A percentile compares a stretch with the other conserved stretches of the same genome.
These are phyloP conservation scores for Conidiobolus incongruus DNA, from an alignment of 371 early-diverging fungal genomes.

Conservation along the genomic window DNA sequence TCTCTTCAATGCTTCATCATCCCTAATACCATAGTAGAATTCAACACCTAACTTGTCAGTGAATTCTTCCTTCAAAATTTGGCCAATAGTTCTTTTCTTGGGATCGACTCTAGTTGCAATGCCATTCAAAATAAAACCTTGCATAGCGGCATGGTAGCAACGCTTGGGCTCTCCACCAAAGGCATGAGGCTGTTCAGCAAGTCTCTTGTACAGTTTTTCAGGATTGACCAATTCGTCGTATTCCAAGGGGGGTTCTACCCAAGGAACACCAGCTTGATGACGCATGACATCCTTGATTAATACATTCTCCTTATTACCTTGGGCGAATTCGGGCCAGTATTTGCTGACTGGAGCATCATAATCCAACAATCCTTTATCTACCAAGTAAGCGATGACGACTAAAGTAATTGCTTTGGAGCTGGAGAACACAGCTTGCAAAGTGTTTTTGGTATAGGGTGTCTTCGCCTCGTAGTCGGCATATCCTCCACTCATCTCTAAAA, in stretches of 20 bases:
- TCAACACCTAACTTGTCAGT: slow-evolving; percentile 17
- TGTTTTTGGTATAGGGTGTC: slow-evolving; percentile 19
- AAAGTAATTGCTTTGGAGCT: slow-evolving; percentile 32
- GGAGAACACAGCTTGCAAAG: slow-evolving; percentile 41
- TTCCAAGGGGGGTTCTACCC: too few species aligned
- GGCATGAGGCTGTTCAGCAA: slow-evolving; percentile 35
- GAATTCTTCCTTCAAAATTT: slow-evolving; percentile 26
- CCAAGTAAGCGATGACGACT: slow-evolving; percentile 31
- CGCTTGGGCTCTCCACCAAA: slow-evolving; percentile 22
- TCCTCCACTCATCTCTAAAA: slow-evolving; percentile 38
- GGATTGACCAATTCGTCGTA: too few species aligned
- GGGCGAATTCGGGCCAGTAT: slow-evolving; percentile 61
- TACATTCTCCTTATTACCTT: slow-evolving; percentile 45
- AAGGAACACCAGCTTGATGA: slow-evolving; percentile 37
- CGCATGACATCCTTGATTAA: slow-evolving; percentile 30
- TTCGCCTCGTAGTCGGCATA: slow-evolving; percentile 18
- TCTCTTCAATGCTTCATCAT: too few species aligned
- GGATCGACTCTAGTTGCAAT: slow-evolving; percentile 31
- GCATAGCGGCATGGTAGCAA: slow-evolving; percentile 35
- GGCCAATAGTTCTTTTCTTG: slow-evolving; percentile 24
- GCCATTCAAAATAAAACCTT: slow-evolving; percentile 54
- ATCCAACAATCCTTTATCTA: slow-evolving; percentile 25
- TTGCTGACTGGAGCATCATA: slow-evolving; percentile 24
- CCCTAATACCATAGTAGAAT: too few species aligned
- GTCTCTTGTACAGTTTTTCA: too few species aligned